Base-by-base conservation (phyloP, 1,284 basidiomycete species). In the Pseudozyma flocculosa region DNA sequence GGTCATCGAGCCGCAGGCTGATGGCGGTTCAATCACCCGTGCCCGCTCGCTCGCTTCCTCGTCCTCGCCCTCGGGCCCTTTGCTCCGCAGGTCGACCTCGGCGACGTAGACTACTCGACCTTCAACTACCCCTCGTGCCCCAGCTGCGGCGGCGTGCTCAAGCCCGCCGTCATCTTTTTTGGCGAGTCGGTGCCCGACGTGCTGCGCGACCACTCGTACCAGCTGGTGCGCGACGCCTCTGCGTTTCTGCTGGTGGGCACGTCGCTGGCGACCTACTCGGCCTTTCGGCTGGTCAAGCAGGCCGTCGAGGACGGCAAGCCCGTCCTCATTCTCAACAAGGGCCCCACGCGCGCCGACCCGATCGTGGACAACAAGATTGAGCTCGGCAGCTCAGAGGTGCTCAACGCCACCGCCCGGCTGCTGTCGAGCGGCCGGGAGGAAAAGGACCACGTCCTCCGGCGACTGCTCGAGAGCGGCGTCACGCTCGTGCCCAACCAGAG, bases 111-210 rank as follows among this genome's bases (percentile, higher is more conserved):
- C 47, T 78, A 78, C 58, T 50, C 48, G 22, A 70, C 73, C 2
- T 78, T 78, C 45, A 23, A 59, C 42, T 74, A 73, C 38, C 70
- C 73, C 2, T 19, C 66, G 2, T 78, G 77, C 46, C 75, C 76
- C 4, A 62, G 57, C 43, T 78, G 77, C 52, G 72, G 69, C 21
- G 76, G 77, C 18, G 56, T 76, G 2, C 54, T 78, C 22, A 78
- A 78, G 54, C 77, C 77, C 0, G 58, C 59, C 13, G 75, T 78
- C 17, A 62, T 74, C 34, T 75, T 78, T 42, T 78, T 78, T 41
- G 77, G 76, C 29, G 77, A 78, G 48, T 68, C 63, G 15, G 70
- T 78, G 4, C 72, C 70, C 13, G 52, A 64, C 21, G 40, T 45
- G 14, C 43, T 76, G 15, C 62, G 67, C 15, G 59, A 70, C 14